Evolutionary conservation across 108 stramenopile genomes (phyloP), one percentile per base, ranked within the genome.

Genomic region (Skeletonema costatum): DNA sequence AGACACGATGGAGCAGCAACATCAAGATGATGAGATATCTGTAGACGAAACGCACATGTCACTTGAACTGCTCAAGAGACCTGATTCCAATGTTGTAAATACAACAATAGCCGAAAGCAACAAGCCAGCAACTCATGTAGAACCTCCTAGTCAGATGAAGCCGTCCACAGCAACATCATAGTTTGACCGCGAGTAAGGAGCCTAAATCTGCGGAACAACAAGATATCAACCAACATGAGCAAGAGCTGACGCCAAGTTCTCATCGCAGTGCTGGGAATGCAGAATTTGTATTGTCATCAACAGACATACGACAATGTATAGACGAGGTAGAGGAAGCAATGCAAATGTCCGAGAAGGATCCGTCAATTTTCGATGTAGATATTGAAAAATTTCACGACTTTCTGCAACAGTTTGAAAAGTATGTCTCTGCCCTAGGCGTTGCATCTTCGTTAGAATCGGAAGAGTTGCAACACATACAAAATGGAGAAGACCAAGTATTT

Each of bases 341-440:
- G 36, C 51, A 61, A 19, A 32, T 65, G 10, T 44, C 29, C 3
- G 35, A 33, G 29, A 21, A 33, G n/a, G 71, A 82, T 50, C 46
- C 58, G 16, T 74, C 69, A 41, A 5, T 56, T 56, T 56, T 35
- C 7, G 60, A 71, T 62, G 35, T 76, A 10, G 75, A 82, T 30
- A 38, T 76, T 11, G 66, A 35, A 32, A 51, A 64, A 2, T 72
- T 71, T 12, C 74, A 71, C 58, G 41, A 66, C 53, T 42, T 74
- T 39, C 58, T 82, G 59, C 41, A 63, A 17, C 38, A 46, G 30
- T 82, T 82, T 61, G 10, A 82, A 44, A 48, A 32, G 32, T 82
- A 72, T 48, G 32, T 82, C 53, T 29, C 65, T 61, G 56, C 81
- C 25, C 35, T 82, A 2, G 64, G 46, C 21, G 60, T 71, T 48